A percentile compares a stretch with the other conserved stretches of the same genome.
phyloP scores from a whole-genome alignment of 2,329 filamentous ascomycete species.

The Biscogniauxia mediterranea region DNA sequence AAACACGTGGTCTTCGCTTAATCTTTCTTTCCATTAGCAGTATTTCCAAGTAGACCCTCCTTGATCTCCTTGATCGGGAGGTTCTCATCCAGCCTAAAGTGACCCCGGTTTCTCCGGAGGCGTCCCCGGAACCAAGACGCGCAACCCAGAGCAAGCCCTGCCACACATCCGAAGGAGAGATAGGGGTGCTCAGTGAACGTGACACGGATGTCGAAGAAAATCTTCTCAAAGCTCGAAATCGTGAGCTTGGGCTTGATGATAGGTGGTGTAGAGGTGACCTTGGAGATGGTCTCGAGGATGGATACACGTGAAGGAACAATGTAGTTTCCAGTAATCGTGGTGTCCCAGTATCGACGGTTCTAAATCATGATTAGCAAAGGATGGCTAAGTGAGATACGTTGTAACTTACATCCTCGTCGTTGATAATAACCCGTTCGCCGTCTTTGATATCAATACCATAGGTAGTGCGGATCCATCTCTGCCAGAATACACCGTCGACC shows the following conservation, averaged over 20 bases:
- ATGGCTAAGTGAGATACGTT: background rate
- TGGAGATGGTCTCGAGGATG: conserved; percentile 81
- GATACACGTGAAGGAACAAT: conserved; percentile 88
- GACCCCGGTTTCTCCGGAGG: conserved; percentile 52
- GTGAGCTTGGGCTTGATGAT: conserved; percentile 76
- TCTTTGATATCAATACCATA: conserved; percentile 87
- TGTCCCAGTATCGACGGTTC: conserved; percentile 95
- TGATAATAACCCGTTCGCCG: conserved; percentile 91
- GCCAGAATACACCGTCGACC: conserved; percentile 97
- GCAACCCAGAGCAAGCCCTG: conserved; percentile 53
- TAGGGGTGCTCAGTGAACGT: conserved; percentile 60
- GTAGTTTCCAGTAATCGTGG: conserved; percentile 80
- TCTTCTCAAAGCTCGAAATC: conserved; percentile 67
- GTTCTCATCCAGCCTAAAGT: conserved; percentile 62
- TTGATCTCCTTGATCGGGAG: conserved; percentile 53
- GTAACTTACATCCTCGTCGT: conserved; percentile 86
- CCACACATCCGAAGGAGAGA: conserved; percentile 55
- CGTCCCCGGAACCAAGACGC: conserved; percentile 55
- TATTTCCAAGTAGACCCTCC: conserved; percentile 62
- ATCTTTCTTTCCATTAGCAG: conserved; percentile 51
- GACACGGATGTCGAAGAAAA: conserved; percentile 65
- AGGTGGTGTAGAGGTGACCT: conserved; percentile 66
- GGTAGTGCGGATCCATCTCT: conserved; percentile 92
- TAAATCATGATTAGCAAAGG: conserved; percentile 43
- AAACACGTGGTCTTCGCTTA: conserved; percentile 26